Conservation (phyloP, 2,329 filamentous ascomycete genomes). For the Beauveria brongniartii region DNA sequence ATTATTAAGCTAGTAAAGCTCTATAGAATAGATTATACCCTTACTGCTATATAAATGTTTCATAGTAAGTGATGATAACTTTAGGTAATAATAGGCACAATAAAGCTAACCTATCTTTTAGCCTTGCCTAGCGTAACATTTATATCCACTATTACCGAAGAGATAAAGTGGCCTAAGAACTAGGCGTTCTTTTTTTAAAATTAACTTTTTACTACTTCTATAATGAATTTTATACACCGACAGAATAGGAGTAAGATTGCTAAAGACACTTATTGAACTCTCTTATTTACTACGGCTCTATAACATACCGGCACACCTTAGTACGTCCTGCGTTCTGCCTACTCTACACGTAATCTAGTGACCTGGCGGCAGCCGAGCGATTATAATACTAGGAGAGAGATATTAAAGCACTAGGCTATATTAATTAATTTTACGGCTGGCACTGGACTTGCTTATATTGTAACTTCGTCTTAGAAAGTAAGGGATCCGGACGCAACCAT, state of each 20-base stretch:
- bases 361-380: background rate
- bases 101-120: background rate
- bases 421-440: background rate
- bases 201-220: conserved; percentile 7
- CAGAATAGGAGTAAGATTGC: conserved; percentile 1
- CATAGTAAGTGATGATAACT: background rate
- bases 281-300: background rate
- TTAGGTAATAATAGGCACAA: too few species aligned
- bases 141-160: conserved; percentile 4
- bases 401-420: background rate
- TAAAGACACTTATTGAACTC: background rate
- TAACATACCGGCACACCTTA: conserved; percentile 2
- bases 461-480: background rate
- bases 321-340: conserved; percentile 6
- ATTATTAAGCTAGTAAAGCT: background rate
- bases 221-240: background rate
- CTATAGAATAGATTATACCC: background rate
- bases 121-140: background rate
- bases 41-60: background rate
- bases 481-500: background rate
- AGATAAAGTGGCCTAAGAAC: background rate
- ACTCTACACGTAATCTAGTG: background rate
- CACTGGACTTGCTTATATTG: background rate
- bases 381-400: conserved; percentile 1
- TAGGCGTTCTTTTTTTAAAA: background rate